These are phyloP conservation scores for Gymnopilus junonius DNA, from an alignment of 768 basidiomycete species.

Conservation along the genomic window DNA sequence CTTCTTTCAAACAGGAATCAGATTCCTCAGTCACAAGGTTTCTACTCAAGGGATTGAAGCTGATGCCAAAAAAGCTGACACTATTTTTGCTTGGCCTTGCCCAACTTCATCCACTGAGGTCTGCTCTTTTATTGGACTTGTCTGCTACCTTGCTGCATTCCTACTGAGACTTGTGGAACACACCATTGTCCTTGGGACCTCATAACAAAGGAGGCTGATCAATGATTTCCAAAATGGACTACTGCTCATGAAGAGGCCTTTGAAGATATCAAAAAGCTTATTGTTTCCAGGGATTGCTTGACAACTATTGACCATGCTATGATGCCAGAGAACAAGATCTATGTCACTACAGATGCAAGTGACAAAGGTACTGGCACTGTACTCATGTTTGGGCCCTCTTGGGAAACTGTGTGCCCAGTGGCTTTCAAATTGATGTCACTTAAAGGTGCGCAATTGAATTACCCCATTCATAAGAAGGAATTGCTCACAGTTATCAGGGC, in stretches of 20 bases:
- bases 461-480: constrained; percentile 43
- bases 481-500: constrained; percentile 39
- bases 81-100: constrained; percentile 31
- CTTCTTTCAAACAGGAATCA: too few species aligned
- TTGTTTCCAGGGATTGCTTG: constrained; percentile 15
- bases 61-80: constrained; percentile 22
- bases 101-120: constrained; percentile 14
- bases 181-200: not conserved
- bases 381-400: constrained; percentile 32
- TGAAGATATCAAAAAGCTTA: constrained; percentile 16
- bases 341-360: constrained; percentile 37
- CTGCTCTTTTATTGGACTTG: constrained; percentile 14
- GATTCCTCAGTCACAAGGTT: too few species aligned
- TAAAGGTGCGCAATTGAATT: constrained; percentile 33
- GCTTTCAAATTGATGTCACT: constrained; percentile 32
- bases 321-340: constrained; percentile 31
- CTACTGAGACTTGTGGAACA: constrained; percentile 6
- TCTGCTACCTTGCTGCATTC: constrained; percentile 13
- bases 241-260: constrained; percentile 8
- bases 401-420: constrained; percentile 37
- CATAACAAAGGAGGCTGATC: constrained; percentile 7
- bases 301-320: constrained; percentile 12
- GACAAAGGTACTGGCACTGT: constrained; percentile 32
- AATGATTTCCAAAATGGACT: constrained; percentile 11
- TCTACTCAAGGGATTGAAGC: constrained; percentile 30